A percentile compares a stretch with the other conserved stretches of the same genome.
phyloP scores from a whole-genome alignment of 2,329 filamentous ascomycete species.

The Diaporthe citri region DNA sequence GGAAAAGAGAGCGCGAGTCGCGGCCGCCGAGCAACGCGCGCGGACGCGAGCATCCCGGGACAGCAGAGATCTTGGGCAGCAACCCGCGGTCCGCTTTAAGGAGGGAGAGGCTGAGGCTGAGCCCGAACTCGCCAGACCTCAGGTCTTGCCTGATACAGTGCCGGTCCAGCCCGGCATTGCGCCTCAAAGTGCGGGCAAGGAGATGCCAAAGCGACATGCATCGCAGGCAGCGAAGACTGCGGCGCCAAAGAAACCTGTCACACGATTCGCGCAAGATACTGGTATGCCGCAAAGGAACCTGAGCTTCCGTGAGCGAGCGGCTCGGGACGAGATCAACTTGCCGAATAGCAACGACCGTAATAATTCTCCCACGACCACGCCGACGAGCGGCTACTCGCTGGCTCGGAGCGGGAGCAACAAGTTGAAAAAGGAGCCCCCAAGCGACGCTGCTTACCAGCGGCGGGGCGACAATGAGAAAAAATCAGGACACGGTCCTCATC shows the following conservation, averaged over 20 bases:
- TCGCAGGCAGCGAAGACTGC: conserved; percentile 44
- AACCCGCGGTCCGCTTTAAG: conserved; percentile 51
- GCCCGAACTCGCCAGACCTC: conserved; percentile 45
- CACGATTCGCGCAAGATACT: conserved; percentile 45
- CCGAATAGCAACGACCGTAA: conserved; percentile 46
- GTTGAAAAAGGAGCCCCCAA: conserved; percentile 68
- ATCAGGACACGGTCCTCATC: conserved; percentile 37
- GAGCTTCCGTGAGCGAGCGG: conserved; percentile 72
- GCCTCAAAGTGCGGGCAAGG: conserved; percentile 41
- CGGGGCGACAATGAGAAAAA: conserved; percentile 59
- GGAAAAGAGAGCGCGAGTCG: conserved; percentile 87
- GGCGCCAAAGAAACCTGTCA: conserved; percentile 45
- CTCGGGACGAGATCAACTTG: conserved; percentile 56
- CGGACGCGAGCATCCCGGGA: conserved; percentile 68
- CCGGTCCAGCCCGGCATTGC: conserved; percentile 45
- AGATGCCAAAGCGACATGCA: conserved; percentile 47
- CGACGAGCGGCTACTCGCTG: conserved; percentile 53
- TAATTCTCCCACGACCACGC: conserved; percentile 47
- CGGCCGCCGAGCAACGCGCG: conserved; percentile 82
- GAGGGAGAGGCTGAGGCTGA: conserved; percentile 45
- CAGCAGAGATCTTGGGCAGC: conserved; percentile 42
- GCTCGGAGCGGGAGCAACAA: conserved; percentile 69
- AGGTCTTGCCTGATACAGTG: conserved; percentile 43
- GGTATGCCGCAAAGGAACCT: conserved; percentile 65
- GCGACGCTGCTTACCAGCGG: conserved; percentile 60